Conservation (phyloP, 306 rosid genomes). For the Canavalia gladiata region DNA sequence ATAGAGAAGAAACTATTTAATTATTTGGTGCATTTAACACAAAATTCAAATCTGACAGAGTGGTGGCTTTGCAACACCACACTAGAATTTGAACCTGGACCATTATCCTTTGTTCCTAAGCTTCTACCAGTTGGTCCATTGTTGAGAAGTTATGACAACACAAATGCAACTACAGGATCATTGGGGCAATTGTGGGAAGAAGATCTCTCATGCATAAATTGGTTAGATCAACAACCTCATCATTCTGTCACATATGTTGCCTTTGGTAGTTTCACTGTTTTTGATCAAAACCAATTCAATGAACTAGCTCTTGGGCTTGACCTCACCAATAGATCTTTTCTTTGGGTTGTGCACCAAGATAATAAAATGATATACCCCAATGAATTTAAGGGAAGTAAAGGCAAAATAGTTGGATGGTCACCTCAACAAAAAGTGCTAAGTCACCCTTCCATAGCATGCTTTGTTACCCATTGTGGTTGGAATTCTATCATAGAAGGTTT, state of each 20-base stretch:
- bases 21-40: background rate
- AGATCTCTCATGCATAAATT: constrained; percentile 47
- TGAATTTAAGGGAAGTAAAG: constrained; percentile 45
- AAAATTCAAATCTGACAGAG: constrained; percentile 2
- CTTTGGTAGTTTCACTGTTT: constrained; percentile 43
- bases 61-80: constrained; percentile 54
- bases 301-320: constrained; percentile 51
- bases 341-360: constrained; percentile 58
- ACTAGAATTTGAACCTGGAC: constrained; percentile 44
- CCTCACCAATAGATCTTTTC: constrained; percentile 42
- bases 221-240: constrained; percentile 53
- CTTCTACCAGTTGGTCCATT: constrained; percentile 54
- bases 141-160: constrained; percentile 3
- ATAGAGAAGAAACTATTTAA: constrained; percentile 13
- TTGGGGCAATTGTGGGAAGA: constrained; percentile 54
- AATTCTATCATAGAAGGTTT: constrained; percentile 61
- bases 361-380: constrained; percentile 6
- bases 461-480: constrained; percentile 68
- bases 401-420: constrained; percentile 50
- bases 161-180: background rate
- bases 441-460: constrained; percentile 57
- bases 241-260: constrained; percentile 46
- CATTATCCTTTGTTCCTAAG: constrained; percentile 34
- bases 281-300: constrained; percentile 47
- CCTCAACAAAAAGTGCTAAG: constrained; percentile 56